Conservation (phyloP, 148 eudicot species). For the Spergularia marina region DNA sequence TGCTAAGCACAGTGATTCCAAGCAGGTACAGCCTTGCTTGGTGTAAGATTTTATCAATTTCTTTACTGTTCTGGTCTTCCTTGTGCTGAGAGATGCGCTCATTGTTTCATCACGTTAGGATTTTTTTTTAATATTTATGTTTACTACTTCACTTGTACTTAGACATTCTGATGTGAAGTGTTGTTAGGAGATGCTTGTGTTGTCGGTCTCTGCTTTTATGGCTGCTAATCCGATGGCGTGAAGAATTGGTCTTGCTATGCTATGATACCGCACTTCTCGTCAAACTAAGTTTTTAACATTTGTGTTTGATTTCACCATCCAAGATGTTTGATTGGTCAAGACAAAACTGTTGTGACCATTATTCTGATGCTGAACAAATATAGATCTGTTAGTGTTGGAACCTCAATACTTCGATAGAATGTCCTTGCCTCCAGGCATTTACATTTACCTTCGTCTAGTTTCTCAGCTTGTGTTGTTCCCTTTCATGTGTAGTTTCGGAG, state of each 20-base stretch:
- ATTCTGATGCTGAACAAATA: not conserved
- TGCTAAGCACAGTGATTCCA: slow-evolving; percentile 67
- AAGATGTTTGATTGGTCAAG: slow-evolving; percentile 2
- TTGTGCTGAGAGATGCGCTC: not conserved
- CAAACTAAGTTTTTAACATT: not conserved
- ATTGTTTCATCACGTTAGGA: not conserved
- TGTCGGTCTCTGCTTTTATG: not conserved
- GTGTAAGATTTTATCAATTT: not conserved
- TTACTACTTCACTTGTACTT: not conserved
- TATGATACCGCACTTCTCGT: not conserved
- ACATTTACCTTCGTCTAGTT: not conserved
- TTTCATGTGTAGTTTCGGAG: not conserved
- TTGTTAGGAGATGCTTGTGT: not conserved
- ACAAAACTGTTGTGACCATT: not conserved
- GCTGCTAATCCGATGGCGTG: not conserved
- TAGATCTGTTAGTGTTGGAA: not conserved
- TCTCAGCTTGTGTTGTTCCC: not conserved
- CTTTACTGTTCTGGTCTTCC: too few species aligned
- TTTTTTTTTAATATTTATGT: not conserved
- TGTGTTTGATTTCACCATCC: not conserved
- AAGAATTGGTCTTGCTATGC: not conserved
- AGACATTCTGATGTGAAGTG: not conserved
- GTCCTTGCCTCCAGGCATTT: not conserved
- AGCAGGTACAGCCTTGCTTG: slow-evolving; percentile 47
- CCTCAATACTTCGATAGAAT: not conserved